phyloP scores from a whole-genome alignment of 2,329 filamentous ascomycete species.

The Microascus cirrosus region DNA sequence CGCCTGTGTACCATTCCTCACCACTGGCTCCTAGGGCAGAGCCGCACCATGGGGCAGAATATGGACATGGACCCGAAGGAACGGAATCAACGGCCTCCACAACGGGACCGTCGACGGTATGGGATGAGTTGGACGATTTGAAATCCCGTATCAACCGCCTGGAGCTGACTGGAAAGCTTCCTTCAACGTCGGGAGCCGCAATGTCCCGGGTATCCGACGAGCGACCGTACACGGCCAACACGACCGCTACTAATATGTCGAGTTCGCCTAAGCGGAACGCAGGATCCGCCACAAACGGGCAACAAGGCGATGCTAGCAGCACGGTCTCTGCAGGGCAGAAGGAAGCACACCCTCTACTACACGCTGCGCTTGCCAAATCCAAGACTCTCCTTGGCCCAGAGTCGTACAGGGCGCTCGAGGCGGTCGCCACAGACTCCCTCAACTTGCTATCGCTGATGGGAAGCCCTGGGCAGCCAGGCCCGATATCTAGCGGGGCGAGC shows the following conservation, averaged over 20 bases:
- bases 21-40: conserved; percentile 36
- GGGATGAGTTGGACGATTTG: conserved; percentile 93
- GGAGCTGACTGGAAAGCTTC: conserved; percentile 80
- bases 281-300: conserved; percentile 31
- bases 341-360: conserved; percentile 66
- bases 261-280: conserved; percentile 61
- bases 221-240: conserved; percentile 80
- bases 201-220: conserved; percentile 67
- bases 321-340: conserved; percentile 27
- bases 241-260: conserved; percentile 81
- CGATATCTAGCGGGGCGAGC: conserved; percentile 57
- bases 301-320: conserved; percentile 30
- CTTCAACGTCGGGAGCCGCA: conserved; percentile 69
- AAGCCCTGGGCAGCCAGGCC: conserved; percentile 54
- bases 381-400: conserved; percentile 58
- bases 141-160: conserved; percentile 87
- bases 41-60: conserved; percentile 15
- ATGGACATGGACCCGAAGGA: conserved; percentile 42
- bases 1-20: conserved; percentile 45
- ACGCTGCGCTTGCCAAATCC: conserved; percentile 70
- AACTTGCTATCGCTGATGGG: conserved; percentile 70
- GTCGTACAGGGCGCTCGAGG: conserved; percentile 70
- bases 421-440: conserved; percentile 71
- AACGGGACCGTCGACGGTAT: conserved; percentile 83
- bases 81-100: conserved; percentile 84